These are phyloP conservation scores for Euphrasia arctica DNA, from an alignment of 305 asterid species.

Conservation along the genomic window DNA sequence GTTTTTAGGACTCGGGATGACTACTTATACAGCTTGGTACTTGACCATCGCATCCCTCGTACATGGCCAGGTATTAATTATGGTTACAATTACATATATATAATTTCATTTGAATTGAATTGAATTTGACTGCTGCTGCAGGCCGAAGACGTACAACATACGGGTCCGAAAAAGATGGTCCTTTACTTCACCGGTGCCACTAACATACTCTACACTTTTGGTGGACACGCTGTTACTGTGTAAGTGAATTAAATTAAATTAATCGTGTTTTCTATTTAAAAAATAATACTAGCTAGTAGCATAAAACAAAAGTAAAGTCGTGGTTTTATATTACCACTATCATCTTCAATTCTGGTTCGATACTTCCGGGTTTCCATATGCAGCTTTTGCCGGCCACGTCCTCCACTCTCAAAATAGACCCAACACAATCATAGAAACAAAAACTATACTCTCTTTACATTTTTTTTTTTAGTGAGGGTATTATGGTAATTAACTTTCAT, in stretches of 20 bases:
- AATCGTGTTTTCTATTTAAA: too few species aligned
- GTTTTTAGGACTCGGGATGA: conserved; percentile 89
- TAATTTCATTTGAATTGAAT: background rate
- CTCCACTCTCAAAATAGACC: conserved; percentile 35
- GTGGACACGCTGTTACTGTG: conserved; percentile 99
- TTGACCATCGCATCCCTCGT: conserved; percentile 61
- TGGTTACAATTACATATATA: background rate
- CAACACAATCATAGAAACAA: conserved; percentile 33
- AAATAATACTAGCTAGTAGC: background rate
- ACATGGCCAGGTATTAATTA: conserved; percentile 71
- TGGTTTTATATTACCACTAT: background rate
- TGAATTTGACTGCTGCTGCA: conserved; percentile 10
- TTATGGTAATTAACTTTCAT: conserved; percentile 19
- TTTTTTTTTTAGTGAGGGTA: conserved; percentile 20
- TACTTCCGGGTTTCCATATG: conserved; percentile 46
- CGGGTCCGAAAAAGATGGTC: conserved; percentile 68
- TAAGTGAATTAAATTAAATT: conserved; percentile 21
- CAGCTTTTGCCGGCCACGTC: conserved; percentile 76
- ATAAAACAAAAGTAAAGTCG: background rate
- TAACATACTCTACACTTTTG: conserved; percentile 86
- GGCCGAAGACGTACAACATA: conserved; percentile 66
- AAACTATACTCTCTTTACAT: conserved; percentile 25
- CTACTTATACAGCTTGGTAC: conserved; percentile 97
- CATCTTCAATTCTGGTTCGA: conserved; percentile 20
- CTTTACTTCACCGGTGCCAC: conserved; percentile 95